Percentiles rank a stretch among this genome's conserved stretches.
These are phyloP conservation scores for Capsicum chinense DNA, from an alignment of 257 asterid genomes.

Conservation along the genomic window DNA sequence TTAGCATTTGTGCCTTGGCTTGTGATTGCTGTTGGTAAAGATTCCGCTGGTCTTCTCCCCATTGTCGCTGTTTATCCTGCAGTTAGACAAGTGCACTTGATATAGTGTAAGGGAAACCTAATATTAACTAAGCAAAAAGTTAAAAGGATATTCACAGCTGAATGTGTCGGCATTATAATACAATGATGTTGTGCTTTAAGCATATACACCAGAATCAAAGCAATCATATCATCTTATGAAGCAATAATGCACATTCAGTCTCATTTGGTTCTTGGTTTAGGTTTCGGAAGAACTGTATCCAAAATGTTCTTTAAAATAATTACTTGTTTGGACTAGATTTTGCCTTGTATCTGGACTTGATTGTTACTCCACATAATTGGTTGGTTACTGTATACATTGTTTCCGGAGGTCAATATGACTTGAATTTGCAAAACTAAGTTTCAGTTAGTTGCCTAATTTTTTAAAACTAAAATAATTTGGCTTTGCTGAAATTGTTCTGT, in stretches of 20 bases:
- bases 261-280: neutral
- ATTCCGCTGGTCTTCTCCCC: constrained; percentile 94
- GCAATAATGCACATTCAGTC: neutral
- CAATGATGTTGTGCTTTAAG: neutral
- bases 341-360: neutral
- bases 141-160: neutral
- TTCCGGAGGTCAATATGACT: neutral
- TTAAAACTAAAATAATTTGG: neutral
- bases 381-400: neutral
- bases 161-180: neutral
- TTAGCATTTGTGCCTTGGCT: constrained; percentile 87
- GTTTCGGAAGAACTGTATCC: neutral
- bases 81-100: constrained; percentile 26
- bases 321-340: neutral
- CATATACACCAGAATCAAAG: constrained; percentile 6
- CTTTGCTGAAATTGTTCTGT: neutral
- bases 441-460: neutral
- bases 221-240: neutral
- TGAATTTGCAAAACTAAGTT: neutral
- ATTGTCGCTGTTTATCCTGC: constrained; percentile 82
- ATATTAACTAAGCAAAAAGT: neutral
- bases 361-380: neutral
- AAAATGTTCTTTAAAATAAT: neutral
- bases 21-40: constrained; percentile 84
- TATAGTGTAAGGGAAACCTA: neutral